Evolutionary conservation across 148 eudicot genomes (phyloP), one percentile per base, ranked within the genome.

Genomic region (Oxyria digyna): DNA sequence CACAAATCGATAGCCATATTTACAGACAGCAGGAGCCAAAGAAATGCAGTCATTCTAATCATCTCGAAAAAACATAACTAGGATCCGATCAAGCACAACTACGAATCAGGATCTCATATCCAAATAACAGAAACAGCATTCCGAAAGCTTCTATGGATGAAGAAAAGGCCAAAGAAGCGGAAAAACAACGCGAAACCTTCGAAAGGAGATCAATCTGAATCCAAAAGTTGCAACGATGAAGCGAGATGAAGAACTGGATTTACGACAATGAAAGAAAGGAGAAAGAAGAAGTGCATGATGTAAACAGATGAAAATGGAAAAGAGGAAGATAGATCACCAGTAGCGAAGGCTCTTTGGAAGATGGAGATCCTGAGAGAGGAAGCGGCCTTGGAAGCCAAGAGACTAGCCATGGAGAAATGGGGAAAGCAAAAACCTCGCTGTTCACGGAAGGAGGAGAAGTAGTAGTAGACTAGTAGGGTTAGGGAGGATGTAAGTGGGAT

Each of bases 331-430:
- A 4, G 18, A 45, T 57, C 81, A 89, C 91, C 96, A 78, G 87
- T 78, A 67, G 96, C 82, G 77, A 79, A 86, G 18, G 81, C 79
- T 75, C 91, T 72, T 52, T 81, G 76, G 20, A 71, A 77, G 45
- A 76, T 70, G 6, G 96, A 83, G 83, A 81, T 72, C 75, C 76
- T 82, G 72, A 89, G 85, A 35, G 79, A 77, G 5, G 96, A 81
- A 77, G 83, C 87, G 46, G 85, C 76, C 74, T 32, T 84, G 31
- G 91, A 81, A 68, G 91, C 91, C 80, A 83, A 84, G 69, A 89
- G 72, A 29, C 77, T 78, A n/a, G n/a, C n/a, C n/a, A n/a, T n/a
- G n/a, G n/a, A n/a, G n/a, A n/a, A n/a, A n/a, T n/a, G n/a, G n/a
- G n/a, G n/a, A n/a, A n/a, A n/a, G n/a, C n/a, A n/a, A n/a, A n/a